Percentiles rank a stretch among this genome's conserved stretches.
These are phyloP conservation scores for Agaricus sinodeliciosus DNA, from an alignment of 768 basidiomycete species.

Conservation along the genomic window DNA sequence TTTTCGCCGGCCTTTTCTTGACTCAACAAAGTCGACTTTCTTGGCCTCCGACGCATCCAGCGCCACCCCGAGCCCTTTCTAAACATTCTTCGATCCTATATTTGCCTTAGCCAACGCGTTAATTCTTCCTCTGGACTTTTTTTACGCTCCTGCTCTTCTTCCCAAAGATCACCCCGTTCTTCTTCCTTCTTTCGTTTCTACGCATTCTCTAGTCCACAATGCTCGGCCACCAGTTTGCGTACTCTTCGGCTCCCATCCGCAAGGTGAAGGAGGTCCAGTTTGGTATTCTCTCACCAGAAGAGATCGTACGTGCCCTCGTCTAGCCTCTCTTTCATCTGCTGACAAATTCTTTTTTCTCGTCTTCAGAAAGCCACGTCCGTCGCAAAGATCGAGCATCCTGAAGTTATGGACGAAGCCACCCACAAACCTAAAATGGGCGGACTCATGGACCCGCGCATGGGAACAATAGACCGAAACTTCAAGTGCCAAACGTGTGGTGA, in stretches of 20 bases:
- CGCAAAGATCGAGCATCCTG: slow-evolving; percentile 96
- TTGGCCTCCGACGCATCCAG: slow-evolving; percentile 24
- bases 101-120: slow-evolving; percentile 20
- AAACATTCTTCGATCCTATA: slow-evolving; percentile 21
- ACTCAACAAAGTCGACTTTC: slow-evolving; percentile 21
- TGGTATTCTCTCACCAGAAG: slow-evolving; percentile 97
- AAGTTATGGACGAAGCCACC: slow-evolving; percentile 94
- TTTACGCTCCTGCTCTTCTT: slow-evolving; percentile 16
- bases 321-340: slow-evolving; percentile 3
- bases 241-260: slow-evolving; percentile 89
- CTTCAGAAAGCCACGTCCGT: slow-evolving; percentile 96
- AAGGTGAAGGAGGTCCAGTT: slow-evolving; percentile 98
- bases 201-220: slow-evolving; percentile 34
- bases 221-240: slow-evolving; percentile 88
- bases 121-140: slow-evolving; percentile 23
- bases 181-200: slow-evolving; percentile 11
- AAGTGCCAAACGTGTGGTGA: slow-evolving; percentile 99
- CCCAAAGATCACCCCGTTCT: slow-evolving; percentile 8
- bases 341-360: slow-evolving; percentile 16
- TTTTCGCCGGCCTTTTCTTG: slow-evolving; percentile 24
- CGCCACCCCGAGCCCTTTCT: slow-evolving; percentile 21
- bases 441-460: slow-evolving; percentile 97
- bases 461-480: slow-evolving; percentile 95
- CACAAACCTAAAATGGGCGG: slow-evolving; percentile 90
- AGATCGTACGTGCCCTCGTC: slow-evolving; percentile 66